Conservation (phyloP, 257 asterid species). For the Lavandula angustifolia region DNA sequence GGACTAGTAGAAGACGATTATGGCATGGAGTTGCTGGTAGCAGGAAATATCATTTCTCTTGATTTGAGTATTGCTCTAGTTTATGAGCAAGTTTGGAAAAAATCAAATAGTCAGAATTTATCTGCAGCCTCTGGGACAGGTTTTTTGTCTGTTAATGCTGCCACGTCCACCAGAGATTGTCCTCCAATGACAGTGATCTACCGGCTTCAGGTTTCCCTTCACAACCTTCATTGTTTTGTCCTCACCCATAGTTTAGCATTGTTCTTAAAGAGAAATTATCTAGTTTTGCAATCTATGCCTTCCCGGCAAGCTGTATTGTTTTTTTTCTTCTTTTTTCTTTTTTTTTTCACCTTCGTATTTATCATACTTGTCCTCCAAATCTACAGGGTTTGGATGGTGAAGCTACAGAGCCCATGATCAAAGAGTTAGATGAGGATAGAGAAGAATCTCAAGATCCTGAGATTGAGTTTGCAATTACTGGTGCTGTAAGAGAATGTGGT, state of each 20-base stretch:
- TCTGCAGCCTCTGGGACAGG: conserved; percentile 64
- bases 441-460: conserved; percentile 99
- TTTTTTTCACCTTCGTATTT: conserved; percentile 5
- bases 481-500: conserved; percentile 94
- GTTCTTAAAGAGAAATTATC: background rate
- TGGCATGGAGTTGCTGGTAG: conserved; percentile 96
- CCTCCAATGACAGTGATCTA: conserved; percentile 98
- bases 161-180: conserved; percentile 71
- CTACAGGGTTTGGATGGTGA: conserved; percentile 98
- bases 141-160: conserved; percentile 64
- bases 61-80: conserved; percentile 93
- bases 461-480: conserved; percentile 94
- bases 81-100: conserved; percentile 97
- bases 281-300: conserved; percentile 12
- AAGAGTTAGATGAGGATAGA: conserved; percentile 96
- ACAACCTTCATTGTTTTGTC: conserved; percentile 16
- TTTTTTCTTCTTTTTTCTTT: conserved; percentile 1
- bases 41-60: conserved; percentile 93
- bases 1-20: conserved; percentile 96
- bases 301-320: background rate
- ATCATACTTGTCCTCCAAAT: conserved; percentile 31
- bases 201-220: conserved; percentile 79
- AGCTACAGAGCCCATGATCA: conserved; percentile 99
- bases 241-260: conserved; percentile 5
- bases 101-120: conserved; percentile 77